phyloP scores from a whole-genome alignment of 345 rosid genomes.

The Geranium brycei region DNA sequence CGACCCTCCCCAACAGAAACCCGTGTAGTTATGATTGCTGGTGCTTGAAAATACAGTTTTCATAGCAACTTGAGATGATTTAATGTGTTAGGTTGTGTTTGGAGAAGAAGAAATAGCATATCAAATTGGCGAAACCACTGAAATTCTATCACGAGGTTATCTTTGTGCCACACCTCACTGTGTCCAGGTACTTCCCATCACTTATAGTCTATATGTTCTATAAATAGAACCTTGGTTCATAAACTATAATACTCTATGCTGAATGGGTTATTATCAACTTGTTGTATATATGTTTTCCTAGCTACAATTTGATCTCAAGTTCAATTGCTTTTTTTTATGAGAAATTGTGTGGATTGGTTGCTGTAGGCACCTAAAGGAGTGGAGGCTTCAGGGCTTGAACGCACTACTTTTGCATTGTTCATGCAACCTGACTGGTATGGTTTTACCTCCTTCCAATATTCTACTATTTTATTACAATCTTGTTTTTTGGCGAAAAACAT shows the following conservation, averaged over 20 bases:
- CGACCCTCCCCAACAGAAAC: too few relatives aligned
- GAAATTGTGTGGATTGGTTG: slow-evolving; percentile 4
- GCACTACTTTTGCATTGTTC: slow-evolving; percentile 83
- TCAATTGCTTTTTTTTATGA: too few relatives aligned
- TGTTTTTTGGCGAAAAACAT: background rate
- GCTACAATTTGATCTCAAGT: too few relatives aligned
- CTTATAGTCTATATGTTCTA: background rate
- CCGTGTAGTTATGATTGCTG: background rate
- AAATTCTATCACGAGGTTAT: slow-evolving; percentile 60
- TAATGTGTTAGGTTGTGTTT: slow-evolving; percentile 43
- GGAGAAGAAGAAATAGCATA: slow-evolving; percentile 84
- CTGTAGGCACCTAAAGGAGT: slow-evolving; percentile 74
- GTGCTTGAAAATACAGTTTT: background rate
- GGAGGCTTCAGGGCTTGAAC: slow-evolving; percentile 47
- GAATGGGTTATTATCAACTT: background rate
- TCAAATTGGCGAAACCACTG: slow-evolving; percentile 91
- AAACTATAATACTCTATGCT: too few relatives aligned
- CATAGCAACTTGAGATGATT: background rate
- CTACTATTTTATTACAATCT: background rate
- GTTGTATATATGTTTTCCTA: background rate
- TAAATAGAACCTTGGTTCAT: background rate
- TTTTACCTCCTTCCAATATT: background rate
- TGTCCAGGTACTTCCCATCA: slow-evolving; percentile 49
- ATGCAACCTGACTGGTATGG: slow-evolving; percentile 95
- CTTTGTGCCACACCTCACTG: slow-evolving; percentile 96